Conservation (phyloP, 352 stramenopile species). For the Phytophthora vignae region DNA sequence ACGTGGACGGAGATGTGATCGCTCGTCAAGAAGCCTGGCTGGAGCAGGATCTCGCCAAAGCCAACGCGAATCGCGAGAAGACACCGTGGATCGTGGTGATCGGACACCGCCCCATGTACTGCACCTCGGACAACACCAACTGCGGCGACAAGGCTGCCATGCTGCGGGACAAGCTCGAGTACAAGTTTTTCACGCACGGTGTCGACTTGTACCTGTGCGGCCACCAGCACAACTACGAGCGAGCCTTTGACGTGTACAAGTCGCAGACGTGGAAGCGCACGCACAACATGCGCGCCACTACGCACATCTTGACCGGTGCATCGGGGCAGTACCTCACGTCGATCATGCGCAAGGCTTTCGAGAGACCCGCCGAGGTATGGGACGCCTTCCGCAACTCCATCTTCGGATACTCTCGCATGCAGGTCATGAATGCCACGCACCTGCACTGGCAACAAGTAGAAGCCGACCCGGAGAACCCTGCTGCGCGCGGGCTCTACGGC, state of each 20-base stretch:
- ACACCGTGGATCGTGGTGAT: conserved; percentile 89
- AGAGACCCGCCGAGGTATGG: conserved; percentile 67
- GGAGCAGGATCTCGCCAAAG: conserved; percentile 58
- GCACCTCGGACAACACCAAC: conserved; percentile 81
- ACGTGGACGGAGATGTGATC: conserved; percentile 58
- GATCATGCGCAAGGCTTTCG: conserved; percentile 82
- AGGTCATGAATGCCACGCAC: conserved; percentile 89
- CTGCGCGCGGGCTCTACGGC: conserved; percentile 75
- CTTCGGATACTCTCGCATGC: conserved; percentile 88
- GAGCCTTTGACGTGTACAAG: conserved; percentile 85
- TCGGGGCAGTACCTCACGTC: conserved; percentile 87
- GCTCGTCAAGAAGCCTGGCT: conserved; percentile 76
- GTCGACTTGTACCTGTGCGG: conserved; percentile 91
- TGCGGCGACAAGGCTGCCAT: conserved; percentile 69
- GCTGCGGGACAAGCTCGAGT: conserved; percentile 73
- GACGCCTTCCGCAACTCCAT: conserved; percentile 89
- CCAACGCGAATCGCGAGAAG: conserved; percentile 69
- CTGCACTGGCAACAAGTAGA: conserved; percentile 90
- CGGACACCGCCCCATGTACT: conserved; percentile 90
- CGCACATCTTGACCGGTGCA: conserved; percentile 90
- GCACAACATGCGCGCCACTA: conserved; percentile 87
- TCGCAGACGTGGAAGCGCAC: conserved; percentile 67
- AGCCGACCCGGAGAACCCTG: conserved; percentile 81
- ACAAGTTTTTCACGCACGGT: conserved; percentile 80
- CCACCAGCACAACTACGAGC: conserved; percentile 93